phyloP scores from a whole-genome alignment of 345 rosid species.

The Linum trigynum region DNA sequence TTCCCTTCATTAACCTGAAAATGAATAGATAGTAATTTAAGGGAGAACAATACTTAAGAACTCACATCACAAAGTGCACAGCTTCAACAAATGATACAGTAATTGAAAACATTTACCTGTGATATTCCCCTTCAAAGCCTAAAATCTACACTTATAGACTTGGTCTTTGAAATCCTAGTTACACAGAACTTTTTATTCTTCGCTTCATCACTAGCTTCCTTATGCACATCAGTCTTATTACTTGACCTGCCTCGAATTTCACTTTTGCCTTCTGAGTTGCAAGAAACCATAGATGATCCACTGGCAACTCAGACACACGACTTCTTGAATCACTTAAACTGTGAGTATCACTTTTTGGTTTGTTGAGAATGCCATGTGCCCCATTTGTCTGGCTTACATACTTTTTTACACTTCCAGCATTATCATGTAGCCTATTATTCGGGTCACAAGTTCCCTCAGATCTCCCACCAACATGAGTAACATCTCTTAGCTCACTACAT shows the following conservation, averaged over 20 bases:
- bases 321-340: constrained; percentile 8
- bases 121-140: constrained; percentile 95
- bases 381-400: constrained; percentile 31
- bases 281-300: constrained; percentile 26
- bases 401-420: constrained; percentile 30
- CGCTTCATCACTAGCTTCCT: constrained; percentile 33
- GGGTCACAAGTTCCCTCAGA: constrained; percentile 26
- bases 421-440: constrained; percentile 17
- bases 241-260: constrained; percentile 32
- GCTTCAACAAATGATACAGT: background rate
- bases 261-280: constrained; percentile 33
- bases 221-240: constrained; percentile 24
- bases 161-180: constrained; percentile 54
- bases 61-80: background rate
- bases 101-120: constrained; percentile 43
- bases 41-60: constrained; percentile 6
- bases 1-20: constrained; percentile 95
- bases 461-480: constrained; percentile 22
- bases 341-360: constrained; percentile 15
- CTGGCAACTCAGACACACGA: constrained; percentile 31
- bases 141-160: constrained; percentile 83
- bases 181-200: constrained; percentile 54
- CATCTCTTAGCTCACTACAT: constrained; percentile 25
- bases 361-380: constrained; percentile 20
- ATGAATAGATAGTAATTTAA: constrained; percentile 6